Evolutionary conservation across 2,329 filamentous ascomycete genomes (phyloP), one percentile per base, ranked within the genome.

Genomic region (Macrophomina pseudophaseolina): DNA sequence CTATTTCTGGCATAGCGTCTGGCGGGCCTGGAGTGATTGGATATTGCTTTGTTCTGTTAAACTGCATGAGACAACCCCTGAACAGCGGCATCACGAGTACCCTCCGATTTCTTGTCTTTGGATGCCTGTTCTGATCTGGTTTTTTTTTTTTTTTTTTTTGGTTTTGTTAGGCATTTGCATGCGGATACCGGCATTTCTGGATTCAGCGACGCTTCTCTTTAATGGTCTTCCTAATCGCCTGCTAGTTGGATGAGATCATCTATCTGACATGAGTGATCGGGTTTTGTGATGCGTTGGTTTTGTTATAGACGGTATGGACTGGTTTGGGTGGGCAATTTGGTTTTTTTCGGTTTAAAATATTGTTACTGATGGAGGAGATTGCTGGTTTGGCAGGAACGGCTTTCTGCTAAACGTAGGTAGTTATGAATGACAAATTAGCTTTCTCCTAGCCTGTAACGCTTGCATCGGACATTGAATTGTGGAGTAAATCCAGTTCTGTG

Each of bases 1-100:
- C 54, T 59, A 40, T 16, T 59, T 59, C 54, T 59, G 33, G 58
- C 58, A 62, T 62, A 62, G 58, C 58, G 58, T 62, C 58, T 62
- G 58, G 58, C 58, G 58, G 58, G 46, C 18, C 33, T 28, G 58
- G 58, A 62, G 58, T 62, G 58, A 62, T 49, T 49, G 44, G 44
- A 42, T 59, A 18, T 33, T 46, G 42, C 11, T 60, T 62, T 54
- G 32, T 30, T 62, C 23, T 49, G 42, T 44, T 44, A 44, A 62
- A 30, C 44, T 62, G 58, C 58, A 62, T 62, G 44, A 62, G 58
- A 62, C 58, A 62, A 49, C 58, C 58, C 44, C 56, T 23, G 56
- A 23, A 62, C 44, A 62, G 44, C 18, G 46, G 58, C 58, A 62
- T 62, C 58, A 62, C 44, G 58, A 62, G 58, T 62, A 62, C 44